Evolutionary conservation across 2,329 filamentous ascomycete species (phyloP), one percentile per base, ranked within the genome.

Genomic region (Dactylellina cionopaga): DNA sequence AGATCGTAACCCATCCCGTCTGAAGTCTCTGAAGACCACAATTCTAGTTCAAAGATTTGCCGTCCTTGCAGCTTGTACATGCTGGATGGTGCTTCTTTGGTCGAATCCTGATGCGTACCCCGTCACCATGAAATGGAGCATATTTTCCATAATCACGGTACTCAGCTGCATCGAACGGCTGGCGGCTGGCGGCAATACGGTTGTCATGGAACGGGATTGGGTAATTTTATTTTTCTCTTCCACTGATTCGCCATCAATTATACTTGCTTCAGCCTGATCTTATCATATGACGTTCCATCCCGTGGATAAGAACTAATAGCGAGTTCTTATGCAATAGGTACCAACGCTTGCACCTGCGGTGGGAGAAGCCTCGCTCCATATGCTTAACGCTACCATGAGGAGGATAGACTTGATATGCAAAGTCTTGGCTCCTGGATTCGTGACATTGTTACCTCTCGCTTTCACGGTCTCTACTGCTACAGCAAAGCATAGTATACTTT

Each of bases 321-420:
- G 66, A 75, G 43, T 6, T 17, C n/a, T 25, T 24, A 79, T 78
- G 0, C 64, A 76, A 68, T 77, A 82, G 62, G 80, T 82, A 52
- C 76, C 83, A 27, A 82, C 81, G 0, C 79, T 75, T 5, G 74
- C 64, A 31, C 62, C 59, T 29, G 37, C 46, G 25, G 44, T 65
- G 31, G 68, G 68, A 41, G 54, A 54, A 5, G 65, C 65, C 22
- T 74, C 72, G 11, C 68, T 62, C 37, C 65, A 80, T 78, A 77
- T 77, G 64, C 71, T 86, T 2, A 87, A 87, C 75, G 82, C 85
- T 0, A 81, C 81, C 7, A 87, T 87, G 84, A 80, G 85, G 60
- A 80, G 84, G 5, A 87, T 87, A 70, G 85, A 87, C 74, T 80
- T 87, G 2, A 80, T 83, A 43, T 87, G 85, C 80, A 87, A 87